Base-by-base conservation (phyloP, 345 rosid genomes). In the Syzygium aqueum region DNA sequence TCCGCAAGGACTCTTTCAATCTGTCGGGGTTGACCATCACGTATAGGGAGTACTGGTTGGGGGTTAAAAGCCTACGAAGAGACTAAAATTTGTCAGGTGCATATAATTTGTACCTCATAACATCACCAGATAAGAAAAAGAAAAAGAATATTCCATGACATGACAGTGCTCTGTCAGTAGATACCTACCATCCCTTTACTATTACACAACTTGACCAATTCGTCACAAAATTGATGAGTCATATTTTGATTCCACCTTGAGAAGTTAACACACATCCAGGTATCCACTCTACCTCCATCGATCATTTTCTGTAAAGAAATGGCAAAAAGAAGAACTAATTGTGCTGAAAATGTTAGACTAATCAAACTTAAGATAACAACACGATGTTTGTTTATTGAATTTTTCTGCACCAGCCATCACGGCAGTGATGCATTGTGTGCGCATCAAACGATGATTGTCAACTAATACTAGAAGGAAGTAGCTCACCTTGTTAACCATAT, bases 241-340 rank as follows among this genome's bases (percentile, higher is more conserved):
- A 92, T 49, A 17, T 87, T 53, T 17, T 4, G 59, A 1, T 78
- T 61, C 33, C 90, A 30, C 22, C 85, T 82, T 0, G 27, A 91
- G 87, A 97, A 97, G 87, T 84, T 92, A 8, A 94, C 89, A 57
- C 97, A 94, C 2, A 96, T 86, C 98, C 98, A 97, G 21, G 33
- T 89, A 7, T 89, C 92, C 11, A 97, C 94, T 23, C 25, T 91
- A 17, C 95, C 97, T 84, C 98, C 97, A 89, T 94, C 91, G 25
- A 96, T 77, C 98, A 97, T 91, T 96, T 94, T 94, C 99, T 97
- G 85, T 78, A 88, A 53, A 73, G 88, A 16, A 4, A 85, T 56
- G 19, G 63, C 5, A 54, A 84, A 63, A 33, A 46, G 50, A 83
- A 11, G n/a, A 61, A 30, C 30, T 28, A 22, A 65, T 30, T 5